A percentile compares a stretch with the other conserved stretches of the same genome.
Evolutionary conservation across 768 basidiomycete genomes (phyloP).

Genomic region (Gloeostereum incarnatum): DNA sequence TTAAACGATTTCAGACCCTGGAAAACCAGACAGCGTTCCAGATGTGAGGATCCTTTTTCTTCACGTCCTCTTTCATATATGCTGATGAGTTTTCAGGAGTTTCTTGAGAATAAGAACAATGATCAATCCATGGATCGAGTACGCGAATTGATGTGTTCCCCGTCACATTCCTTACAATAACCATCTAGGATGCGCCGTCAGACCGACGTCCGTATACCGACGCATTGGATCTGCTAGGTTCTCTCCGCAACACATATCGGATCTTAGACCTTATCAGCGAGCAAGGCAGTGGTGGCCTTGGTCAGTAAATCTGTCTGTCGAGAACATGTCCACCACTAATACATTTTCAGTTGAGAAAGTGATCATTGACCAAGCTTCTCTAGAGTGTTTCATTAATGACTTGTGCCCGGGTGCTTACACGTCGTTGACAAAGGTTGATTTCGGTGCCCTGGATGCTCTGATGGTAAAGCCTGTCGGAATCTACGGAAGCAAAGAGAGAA

Average conservation of each 20-base stretch:
- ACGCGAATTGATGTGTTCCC: too few relatives aligned
- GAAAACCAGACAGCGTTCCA: too few relatives aligned
- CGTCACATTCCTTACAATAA: too few relatives aligned
- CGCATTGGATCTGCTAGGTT: constrained; percentile 12
- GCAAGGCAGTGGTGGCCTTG: constrained; percentile 39
- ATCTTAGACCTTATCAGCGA: constrained; percentile 47
- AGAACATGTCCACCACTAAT: background rate
- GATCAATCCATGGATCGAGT: too few relatives aligned
- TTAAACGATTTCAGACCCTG: too few relatives aligned
- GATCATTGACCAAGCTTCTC: constrained; percentile 44
- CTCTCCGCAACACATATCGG: constrained; percentile 38
- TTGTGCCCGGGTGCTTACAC: constrained; percentile 41
- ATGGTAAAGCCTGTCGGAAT: constrained; percentile 42
- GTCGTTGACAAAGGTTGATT: constrained; percentile 48
- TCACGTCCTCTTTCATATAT: too few relatives aligned
- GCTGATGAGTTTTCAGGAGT: too few relatives aligned
- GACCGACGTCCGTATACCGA: too few relatives aligned
- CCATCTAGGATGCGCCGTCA: too few relatives aligned
- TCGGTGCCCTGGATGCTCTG: constrained; percentile 36
- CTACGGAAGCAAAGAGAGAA: constrained; percentile 45
- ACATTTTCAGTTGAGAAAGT: constrained; percentile 44
- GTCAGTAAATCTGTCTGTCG: constrained; percentile 15
- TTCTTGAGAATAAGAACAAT: too few relatives aligned
- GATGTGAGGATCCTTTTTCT: too few relatives aligned
- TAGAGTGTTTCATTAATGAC: constrained; percentile 37